These are phyloP conservation scores for Mikania micrantha DNA, from an alignment of 129 eudicot species.

Conservation along the genomic window DNA sequence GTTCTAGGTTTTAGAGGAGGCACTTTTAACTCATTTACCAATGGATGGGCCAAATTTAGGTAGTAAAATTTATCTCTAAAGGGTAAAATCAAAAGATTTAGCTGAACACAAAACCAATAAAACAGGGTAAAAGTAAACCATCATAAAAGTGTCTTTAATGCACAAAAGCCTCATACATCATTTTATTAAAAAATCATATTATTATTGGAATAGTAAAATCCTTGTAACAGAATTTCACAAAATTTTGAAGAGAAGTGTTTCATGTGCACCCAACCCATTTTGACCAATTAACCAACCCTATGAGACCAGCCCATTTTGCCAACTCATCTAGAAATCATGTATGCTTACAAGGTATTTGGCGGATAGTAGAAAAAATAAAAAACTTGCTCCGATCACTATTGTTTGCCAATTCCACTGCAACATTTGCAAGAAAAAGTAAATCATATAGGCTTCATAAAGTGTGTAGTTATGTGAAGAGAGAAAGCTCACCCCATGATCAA, in stretches of 20 bases:
- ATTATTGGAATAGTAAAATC: not conserved
- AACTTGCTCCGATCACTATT: conserved; percentile 65
- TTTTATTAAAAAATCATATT: not conserved
- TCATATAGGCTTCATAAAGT: not conserved
- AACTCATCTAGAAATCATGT: conserved; percentile 1
- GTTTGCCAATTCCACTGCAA: conserved; percentile 98
- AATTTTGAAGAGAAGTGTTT: not conserved
- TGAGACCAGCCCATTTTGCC: not conserved
- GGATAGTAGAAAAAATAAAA: conserved; percentile 57
- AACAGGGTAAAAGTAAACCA: not conserved
- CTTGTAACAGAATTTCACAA: not conserved
- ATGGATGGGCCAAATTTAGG: not conserved
- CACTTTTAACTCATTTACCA: not conserved
- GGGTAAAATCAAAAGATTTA: not conserved
- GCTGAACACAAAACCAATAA: not conserved
- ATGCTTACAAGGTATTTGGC: conserved; percentile 69
- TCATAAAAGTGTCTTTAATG: not conserved
- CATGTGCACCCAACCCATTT: not conserved
- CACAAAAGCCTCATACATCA: not conserved
- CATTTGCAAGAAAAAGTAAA: not conserved
- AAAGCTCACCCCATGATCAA: conserved; percentile 67
- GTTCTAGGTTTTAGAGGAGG: not conserved
- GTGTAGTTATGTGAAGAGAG: not conserved
- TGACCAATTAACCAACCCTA: not conserved
- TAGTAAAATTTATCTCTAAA: not conserved